Base-by-base conservation (phyloP, 106 monocot species). In the Iris macrosiphon region DNA sequence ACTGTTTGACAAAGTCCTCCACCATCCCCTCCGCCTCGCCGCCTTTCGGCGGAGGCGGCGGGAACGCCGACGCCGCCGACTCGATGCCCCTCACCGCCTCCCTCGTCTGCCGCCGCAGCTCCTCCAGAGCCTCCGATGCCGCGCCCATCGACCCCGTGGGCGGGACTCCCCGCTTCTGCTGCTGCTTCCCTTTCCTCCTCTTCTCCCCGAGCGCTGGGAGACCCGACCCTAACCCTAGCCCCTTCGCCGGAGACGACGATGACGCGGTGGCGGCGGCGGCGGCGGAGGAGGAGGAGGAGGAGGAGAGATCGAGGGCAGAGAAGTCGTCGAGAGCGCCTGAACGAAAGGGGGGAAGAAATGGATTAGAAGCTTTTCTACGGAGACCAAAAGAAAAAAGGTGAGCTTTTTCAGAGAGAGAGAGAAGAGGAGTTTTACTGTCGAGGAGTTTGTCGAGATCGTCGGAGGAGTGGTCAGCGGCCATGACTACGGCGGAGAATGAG, bases 391-490 rank as follows among this genome's bases (percentile, higher is more conserved):
- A 52, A 15, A 7, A 4, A 17, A 5, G 7, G 19, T 15, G 20
- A 60, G 45, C 7, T 3, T 48, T 10, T 23, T 25, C 8, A 7
- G 24, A 23, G 45, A 49, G 23, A 0, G 23, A 52, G 12, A 4
- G 4, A 23, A 49, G 27, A 7, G 1, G 10, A 7, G 12, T 0
- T 24, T 17, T 46, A 67, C 67, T 67, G 27, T 67, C 67, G 49
- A 67, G 67, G 24, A 67, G 67, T 13, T 67, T 46, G 16, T 67
- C 67, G 49, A 67, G 67, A 30, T 67, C 67, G 57, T 67, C 67
- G 45, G 67, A 4, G 40, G 18, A 40, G 15, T 40, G 32, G 27
- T 57, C 57, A 18, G 55, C 55, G 31, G 55, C 55, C 55, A 56
- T 56, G 55, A 12, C 55, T n/a, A n/a, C n/a, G n/a, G n/a, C n/a